Evolutionary conservation across 2,329 filamentous ascomycete genomes (phyloP).

Genomic region (Beauveria brongniartii): DNA sequence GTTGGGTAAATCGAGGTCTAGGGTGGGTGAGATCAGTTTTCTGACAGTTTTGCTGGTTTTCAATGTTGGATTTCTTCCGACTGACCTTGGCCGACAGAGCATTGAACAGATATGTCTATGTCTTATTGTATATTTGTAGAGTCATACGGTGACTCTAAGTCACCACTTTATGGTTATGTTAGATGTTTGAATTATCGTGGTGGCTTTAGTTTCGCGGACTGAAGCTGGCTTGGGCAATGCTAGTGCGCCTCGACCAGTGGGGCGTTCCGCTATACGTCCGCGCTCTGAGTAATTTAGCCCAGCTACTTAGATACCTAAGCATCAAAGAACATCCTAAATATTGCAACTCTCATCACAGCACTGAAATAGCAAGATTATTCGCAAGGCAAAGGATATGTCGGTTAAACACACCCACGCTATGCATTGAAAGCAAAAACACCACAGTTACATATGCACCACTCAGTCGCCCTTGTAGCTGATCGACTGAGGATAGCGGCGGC

Average conservation of each 20-base stretch:
- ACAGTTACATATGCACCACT: too few relatives aligned
- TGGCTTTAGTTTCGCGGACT: not conserved
- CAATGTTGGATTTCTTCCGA: not conserved
- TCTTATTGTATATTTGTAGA: not conserved
- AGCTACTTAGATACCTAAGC: too few relatives aligned
- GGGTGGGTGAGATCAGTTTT: not conserved
- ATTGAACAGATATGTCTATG: not conserved
- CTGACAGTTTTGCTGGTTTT: not conserved
- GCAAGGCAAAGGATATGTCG: not conserved
- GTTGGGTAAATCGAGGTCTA: slow-evolving; percentile 5
- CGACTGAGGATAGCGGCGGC: not conserved
- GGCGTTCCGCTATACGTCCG: not conserved
- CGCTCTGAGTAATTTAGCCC: not conserved
- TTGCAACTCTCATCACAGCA: too few relatives aligned
- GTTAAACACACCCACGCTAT: not conserved
- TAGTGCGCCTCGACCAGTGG: not conserved
- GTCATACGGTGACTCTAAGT: slow-evolving; percentile 1
- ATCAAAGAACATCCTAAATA: too few relatives aligned
- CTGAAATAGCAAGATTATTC: not conserved
- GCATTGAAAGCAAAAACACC: too few relatives aligned
- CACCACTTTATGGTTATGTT: not conserved
- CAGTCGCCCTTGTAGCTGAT: not conserved
- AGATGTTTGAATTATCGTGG: not conserved
- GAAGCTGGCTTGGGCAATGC: not conserved
- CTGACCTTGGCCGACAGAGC: not conserved